Evolutionary conservation across 495 filamentous ascomycete species (phyloP), one percentile per base, ranked within the genome.

Genomic region (Ascodesmis nigricans): DNA sequence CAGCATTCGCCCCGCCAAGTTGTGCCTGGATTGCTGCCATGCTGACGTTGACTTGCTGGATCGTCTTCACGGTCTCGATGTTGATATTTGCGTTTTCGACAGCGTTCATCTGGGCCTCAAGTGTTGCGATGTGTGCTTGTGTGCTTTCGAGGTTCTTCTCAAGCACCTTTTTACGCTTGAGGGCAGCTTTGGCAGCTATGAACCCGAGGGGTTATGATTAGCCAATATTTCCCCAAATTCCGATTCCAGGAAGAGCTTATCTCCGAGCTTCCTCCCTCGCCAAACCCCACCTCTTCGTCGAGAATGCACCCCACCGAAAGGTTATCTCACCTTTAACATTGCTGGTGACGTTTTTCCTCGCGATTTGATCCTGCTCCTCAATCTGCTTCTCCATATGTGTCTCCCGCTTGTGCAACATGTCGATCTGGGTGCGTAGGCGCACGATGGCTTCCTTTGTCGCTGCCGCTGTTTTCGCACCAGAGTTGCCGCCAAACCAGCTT

Each of bases 41-140:
- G n/a, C n/a, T n/a, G n/a, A n/a, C n/a, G n/a, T n/a, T n/a, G n/a
- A n/a, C 35, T 18, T 70, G 67, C 65, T 91, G 71, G 84, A 99
- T 95, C 2, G 83, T 90, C 31, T 71, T 64, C 30, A 99, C 64
- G 3, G 87, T 99, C 60, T 95, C 82, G 52, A 83, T 67, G 64
- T 99, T 99, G 59, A 99, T 91, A 55, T 95, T 99, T 31, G 87
- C 90, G 14, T 83, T 76, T 54, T 99, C 87, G 55, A 99, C 93
- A 39, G 76, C 74, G 52, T 84, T 87, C 49, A 99, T 84, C 53
- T 99, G 82, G 47, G 82, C 78, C 52, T 95, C 87, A 9, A 99
- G 64, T 24, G 84, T 90, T 36, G 69, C 66, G 58, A 91, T 81
- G 56, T 95, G 90, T 21, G 74, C 69, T 21, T 69, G 65, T 5